Evolutionary conservation across 2,329 filamentous ascomycete genomes (phyloP).

Genomic region (Colletotrichum sp.): DNA sequence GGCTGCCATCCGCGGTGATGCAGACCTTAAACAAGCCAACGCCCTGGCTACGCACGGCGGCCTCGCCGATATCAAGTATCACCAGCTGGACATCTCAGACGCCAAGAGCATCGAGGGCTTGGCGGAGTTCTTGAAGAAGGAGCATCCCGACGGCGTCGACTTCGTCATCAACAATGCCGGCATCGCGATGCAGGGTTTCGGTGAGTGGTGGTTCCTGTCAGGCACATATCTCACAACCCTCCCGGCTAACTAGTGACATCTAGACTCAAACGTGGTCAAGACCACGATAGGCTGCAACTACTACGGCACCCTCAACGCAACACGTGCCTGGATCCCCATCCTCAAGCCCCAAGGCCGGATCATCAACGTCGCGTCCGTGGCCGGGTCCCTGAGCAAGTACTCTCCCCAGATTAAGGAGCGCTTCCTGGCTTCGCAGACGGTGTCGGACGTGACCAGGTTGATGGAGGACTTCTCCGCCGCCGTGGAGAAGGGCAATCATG

Average conservation of each 20-base stretch:
- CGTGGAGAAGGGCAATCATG: constrained; percentile 48
- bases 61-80: constrained; percentile 50
- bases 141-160: constrained; percentile 54
- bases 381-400: constrained; percentile 51
- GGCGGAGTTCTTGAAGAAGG: constrained; percentile 40
- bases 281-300: constrained; percentile 56
- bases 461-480: constrained; percentile 54
- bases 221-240: not conserved
- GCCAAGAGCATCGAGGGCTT: constrained; percentile 47
- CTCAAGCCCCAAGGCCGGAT: constrained; percentile 48
- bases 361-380: constrained; percentile 52
- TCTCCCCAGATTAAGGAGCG: constrained; percentile 42
- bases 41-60: constrained; percentile 45
- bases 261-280: constrained; percentile 44
- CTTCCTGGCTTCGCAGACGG: constrained; percentile 44
- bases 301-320: constrained; percentile 52
- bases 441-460: constrained; percentile 47
- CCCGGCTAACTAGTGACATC: not conserved
- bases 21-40: constrained; percentile 47
- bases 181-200: constrained; percentile 50
- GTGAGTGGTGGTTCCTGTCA: constrained; percentile 27
- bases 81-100: constrained; percentile 52
- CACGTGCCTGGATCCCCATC: constrained; percentile 47
- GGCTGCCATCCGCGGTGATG: constrained; percentile 44
- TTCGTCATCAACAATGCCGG: constrained; percentile 60